phyloP scores from a whole-genome alignment of 768 basidiomycete species.

The Xanthoconium purpureum region DNA sequence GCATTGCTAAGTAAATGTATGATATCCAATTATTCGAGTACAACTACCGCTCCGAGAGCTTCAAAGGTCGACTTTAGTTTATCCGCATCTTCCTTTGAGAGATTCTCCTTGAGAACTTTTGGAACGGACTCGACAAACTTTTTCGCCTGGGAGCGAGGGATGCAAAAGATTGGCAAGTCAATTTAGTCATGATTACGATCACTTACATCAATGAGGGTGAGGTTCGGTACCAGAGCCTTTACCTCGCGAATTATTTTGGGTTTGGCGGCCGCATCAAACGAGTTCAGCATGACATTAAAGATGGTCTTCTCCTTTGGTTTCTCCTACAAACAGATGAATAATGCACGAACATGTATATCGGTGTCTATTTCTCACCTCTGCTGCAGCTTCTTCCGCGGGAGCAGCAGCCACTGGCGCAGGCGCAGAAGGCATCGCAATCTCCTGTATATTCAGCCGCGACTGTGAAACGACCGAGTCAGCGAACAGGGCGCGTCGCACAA shows the following conservation, averaged over 20 bases:
- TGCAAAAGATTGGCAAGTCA: background rate
- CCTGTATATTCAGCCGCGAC: slow-evolving; percentile 94
- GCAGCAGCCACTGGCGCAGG: slow-evolving; percentile 54
- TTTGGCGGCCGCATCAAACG: slow-evolving; percentile 88
- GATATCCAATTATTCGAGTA: slow-evolving; percentile 60
- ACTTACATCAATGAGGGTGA: slow-evolving; percentile 95
- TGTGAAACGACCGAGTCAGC: slow-evolving; percentile 28
- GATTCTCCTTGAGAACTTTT: slow-evolving; percentile 88
- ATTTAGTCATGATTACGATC: background rate
- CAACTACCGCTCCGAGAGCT: slow-evolving; percentile 82
- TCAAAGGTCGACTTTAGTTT: slow-evolving; percentile 92
- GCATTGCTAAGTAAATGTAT: slow-evolving; percentile 6
- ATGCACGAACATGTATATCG: background rate
- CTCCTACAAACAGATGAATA: slow-evolving; percentile 46
- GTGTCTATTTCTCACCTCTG: slow-evolving; percentile 46
- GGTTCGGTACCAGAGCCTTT: slow-evolving; percentile 91
- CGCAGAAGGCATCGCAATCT: slow-evolving; percentile 87
- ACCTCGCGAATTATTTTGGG: slow-evolving; percentile 98
- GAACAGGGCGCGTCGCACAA: background rate
- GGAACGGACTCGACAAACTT: slow-evolving; percentile 97
- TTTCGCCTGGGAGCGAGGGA: slow-evolving; percentile 69
- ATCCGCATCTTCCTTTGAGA: slow-evolving; percentile 96
- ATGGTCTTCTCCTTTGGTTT: slow-evolving; percentile 99
- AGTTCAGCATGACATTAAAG: slow-evolving; percentile 93
- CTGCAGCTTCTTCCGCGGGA: slow-evolving; percentile 57